Conservation (phyloP, 208 protist genomes). For the Phytomonas sp. region DNA sequence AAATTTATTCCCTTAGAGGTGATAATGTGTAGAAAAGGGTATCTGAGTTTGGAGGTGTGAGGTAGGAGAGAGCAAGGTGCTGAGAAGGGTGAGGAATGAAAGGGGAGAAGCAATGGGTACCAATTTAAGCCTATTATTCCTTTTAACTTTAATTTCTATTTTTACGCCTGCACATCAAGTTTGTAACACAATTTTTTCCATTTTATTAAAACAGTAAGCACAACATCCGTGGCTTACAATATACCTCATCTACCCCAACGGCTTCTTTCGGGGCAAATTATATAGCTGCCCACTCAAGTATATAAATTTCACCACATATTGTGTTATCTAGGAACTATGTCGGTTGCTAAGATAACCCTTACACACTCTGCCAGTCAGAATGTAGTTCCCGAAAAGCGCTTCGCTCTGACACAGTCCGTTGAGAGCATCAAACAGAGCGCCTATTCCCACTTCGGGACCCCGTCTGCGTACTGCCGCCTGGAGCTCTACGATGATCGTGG, state of each 20-base stretch:
- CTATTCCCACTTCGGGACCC: slow-evolving; percentile 74
- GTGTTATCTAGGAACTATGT: slow-evolving; percentile 30
- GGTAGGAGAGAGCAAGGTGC: background rate
- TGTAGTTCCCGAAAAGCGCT: slow-evolving; percentile 84
- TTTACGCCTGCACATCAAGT: background rate
- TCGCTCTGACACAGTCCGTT: slow-evolving; percentile 63
- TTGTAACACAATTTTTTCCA: slow-evolving; percentile 3
- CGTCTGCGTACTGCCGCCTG: slow-evolving; percentile 53
- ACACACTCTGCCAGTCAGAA: slow-evolving; percentile 75
- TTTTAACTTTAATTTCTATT: background rate
- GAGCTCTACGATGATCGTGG: slow-evolving; percentile 75
- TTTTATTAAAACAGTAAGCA: background rate
- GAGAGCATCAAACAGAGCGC: slow-evolving; percentile 74
- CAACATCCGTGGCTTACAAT: background rate
- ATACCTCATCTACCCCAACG: background rate
- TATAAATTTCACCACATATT: slow-evolving; percentile 10
- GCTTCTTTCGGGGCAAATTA: background rate
- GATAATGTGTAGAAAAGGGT: slow-evolving; percentile 4
- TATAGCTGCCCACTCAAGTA: background rate
- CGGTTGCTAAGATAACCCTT: slow-evolving; percentile 68
- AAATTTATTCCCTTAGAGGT: slow-evolving; percentile 4
- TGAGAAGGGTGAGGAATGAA: background rate
- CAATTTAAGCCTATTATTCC: slow-evolving; percentile 7
- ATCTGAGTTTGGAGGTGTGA: background rate
- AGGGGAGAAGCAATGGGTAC: background rate